phyloP scores from a whole-genome alignment of 2,329 filamentous ascomycete species.

The Samsoniella hepiali region DNA sequence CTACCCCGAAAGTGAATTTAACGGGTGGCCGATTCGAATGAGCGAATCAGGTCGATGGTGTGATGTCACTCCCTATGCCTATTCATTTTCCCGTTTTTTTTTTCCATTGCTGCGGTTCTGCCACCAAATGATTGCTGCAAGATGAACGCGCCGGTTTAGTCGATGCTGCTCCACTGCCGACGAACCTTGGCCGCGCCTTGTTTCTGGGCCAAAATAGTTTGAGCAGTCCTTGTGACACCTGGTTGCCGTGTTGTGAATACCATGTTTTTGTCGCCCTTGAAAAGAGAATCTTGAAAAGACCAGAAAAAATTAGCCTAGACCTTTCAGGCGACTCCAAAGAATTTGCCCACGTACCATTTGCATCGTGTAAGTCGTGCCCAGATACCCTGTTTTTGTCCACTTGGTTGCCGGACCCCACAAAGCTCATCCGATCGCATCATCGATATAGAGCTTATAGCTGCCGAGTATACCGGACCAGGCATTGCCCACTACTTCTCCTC shows the following conservation, averaged over 20 bases:
- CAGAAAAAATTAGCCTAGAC: too few relatives aligned
- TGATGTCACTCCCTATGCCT: not conserved
- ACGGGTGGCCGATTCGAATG: not conserved
- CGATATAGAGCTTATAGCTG: not conserved
- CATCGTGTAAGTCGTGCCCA: not conserved
- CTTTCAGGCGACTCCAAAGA: not conserved
- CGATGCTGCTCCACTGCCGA: not conserved
- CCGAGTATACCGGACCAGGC: conserved; percentile 4
- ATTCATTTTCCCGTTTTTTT: too few relatives aligned
- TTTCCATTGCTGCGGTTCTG: not conserved
- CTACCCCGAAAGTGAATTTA: not conserved
- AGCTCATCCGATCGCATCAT: conserved; percentile 16
- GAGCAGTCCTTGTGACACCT: too few relatives aligned
- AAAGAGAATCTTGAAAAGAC: too few relatives aligned
- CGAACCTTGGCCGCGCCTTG: too few relatives aligned
- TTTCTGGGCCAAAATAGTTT: too few relatives aligned
- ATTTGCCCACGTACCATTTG: not conserved
- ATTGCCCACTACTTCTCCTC: not conserved
- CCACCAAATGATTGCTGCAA: not conserved
- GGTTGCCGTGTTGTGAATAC: too few relatives aligned
- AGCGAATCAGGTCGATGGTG: not conserved
- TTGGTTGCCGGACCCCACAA: conserved; percentile 7
- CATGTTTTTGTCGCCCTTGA: too few relatives aligned
- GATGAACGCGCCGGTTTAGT: not conserved
- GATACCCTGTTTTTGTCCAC: not conserved